These are phyloP conservation scores for Pseudognaphalium luteoalbum DNA, from an alignment of 129 eudicot species.

Conservation along the genomic window DNA sequence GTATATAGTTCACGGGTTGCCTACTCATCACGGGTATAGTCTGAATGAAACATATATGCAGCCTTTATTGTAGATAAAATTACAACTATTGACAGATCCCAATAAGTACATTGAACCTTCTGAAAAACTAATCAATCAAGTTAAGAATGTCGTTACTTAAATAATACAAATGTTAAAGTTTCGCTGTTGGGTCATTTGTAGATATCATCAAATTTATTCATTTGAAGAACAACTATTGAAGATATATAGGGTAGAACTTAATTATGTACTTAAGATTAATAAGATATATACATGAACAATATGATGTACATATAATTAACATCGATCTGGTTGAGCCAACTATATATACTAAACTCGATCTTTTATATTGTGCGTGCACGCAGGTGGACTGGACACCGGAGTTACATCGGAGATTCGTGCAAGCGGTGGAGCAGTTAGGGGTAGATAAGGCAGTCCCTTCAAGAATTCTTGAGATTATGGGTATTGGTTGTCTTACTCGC, in stretches of 20 bases:
- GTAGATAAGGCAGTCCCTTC: slow-evolving; percentile 99
- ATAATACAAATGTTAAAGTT: too few species aligned
- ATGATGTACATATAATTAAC: not conserved
- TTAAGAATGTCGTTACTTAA: not conserved
- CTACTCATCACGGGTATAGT: slow-evolving; percentile 21
- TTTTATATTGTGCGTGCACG: not conserved
- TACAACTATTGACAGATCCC: not conserved
- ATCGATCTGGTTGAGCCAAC: not conserved
- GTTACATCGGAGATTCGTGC: slow-evolving; percentile 88
- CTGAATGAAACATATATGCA: slow-evolving; percentile 17
- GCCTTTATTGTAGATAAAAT: slow-evolving; percentile 9
- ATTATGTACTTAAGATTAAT: too few species aligned
- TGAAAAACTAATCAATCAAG: not conserved
- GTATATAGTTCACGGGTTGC: slow-evolving; percentile 18
- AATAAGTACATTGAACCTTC: not conserved
- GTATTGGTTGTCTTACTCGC: slow-evolving; percentile 92
- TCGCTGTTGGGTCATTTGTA: not conserved
- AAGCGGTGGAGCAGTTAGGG: slow-evolving; percentile 96
- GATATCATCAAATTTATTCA: not conserved
- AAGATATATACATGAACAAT: too few species aligned
- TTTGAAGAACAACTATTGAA: too few species aligned
- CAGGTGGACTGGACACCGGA: slow-evolving; percentile 99
- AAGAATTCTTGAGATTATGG: slow-evolving; percentile 94
- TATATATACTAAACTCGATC: not conserved
- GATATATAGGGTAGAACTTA: too few species aligned